Percentiles rank a stretch among this genome's conserved stretches.
These are phyloP conservation scores for Crucihimalaya himalaica DNA, from an alignment of 345 rosid species.

Conservation along the genomic window DNA sequence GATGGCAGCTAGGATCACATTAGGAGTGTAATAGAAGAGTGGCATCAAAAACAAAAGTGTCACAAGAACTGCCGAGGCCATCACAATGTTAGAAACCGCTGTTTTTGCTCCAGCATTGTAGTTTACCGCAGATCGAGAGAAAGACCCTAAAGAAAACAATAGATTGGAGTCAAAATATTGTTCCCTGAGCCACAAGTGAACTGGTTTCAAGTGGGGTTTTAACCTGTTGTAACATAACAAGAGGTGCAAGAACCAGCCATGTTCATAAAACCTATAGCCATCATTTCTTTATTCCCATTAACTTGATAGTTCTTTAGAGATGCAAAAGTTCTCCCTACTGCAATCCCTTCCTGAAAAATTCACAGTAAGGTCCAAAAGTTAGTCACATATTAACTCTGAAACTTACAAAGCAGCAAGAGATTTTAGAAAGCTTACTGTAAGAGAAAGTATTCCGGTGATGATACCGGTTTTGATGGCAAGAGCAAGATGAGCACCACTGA, in stretches of 20 bases:
- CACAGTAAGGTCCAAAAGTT: background rate
- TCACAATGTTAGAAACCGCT: constrained; percentile 76
- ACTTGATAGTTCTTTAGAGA: constrained; percentile 80
- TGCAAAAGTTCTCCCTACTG: constrained; percentile 98
- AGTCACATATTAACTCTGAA: constrained; percentile 4
- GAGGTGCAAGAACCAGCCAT: constrained; percentile 93
- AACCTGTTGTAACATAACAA: constrained; percentile 91
- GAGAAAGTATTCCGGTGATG: constrained; percentile 82
- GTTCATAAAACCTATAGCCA: constrained; percentile 97
- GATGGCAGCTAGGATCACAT: constrained; percentile 81
- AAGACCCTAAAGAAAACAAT: constrained; percentile 62
- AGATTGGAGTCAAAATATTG: background rate
- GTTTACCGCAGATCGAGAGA: constrained; percentile 93
- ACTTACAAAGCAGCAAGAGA: background rate
- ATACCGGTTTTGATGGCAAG: constrained; percentile 86
- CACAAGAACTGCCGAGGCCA: constrained; percentile 86
- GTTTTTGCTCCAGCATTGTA: constrained; percentile 92
- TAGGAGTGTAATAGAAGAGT: constrained; percentile 88
- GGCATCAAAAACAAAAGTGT: constrained; percentile 95
- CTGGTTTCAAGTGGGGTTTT: background rate
- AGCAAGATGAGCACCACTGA: constrained; percentile 59
- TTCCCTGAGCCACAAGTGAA: constrained; percentile 13
- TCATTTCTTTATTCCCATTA: constrained; percentile 98
- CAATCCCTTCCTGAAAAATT: constrained; percentile 85
- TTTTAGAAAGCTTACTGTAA: constrained; percentile 62